Base-by-base conservation (phyloP, 768 basidiomycete genomes). In the Pleurotus giganteus region DNA sequence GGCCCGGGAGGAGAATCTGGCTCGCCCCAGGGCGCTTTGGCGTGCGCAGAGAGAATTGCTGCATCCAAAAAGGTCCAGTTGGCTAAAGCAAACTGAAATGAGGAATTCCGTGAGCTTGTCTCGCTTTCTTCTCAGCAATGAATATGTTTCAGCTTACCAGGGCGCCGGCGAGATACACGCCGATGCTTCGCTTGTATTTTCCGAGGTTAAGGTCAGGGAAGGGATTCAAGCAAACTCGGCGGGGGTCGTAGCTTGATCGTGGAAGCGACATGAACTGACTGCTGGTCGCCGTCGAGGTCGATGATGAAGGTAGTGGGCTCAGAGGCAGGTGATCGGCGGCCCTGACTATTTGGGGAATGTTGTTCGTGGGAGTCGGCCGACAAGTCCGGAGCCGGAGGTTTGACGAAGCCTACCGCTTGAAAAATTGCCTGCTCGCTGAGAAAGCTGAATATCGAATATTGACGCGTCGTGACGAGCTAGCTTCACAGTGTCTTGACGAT, bases 41-140 rank as follows among this genome's bases (percentile, higher is more conserved):
- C 91, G 63, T 96, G 91, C 2, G 89, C 84, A 8, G 94, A 97
- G 36, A 94, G 79, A 52, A 98, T 86, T 19, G 88, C 86, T 11
- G 97, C 96, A 63, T 98, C 96, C 54, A 98, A 75, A 72, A 99
- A 94, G 3, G 89, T 81, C 94, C 96, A 98, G 69, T 91, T 92
- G 24, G 93, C 95, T 17, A 98, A 74, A 0, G 94, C 91, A 69
- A 98, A 98, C 95, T 95, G 65, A n/a, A 45, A 44, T 27, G n/a
- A 27, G 1, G 7, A 47, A 15, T n/a, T n/a, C 28, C 11, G 21
- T 15, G 4, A 13, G 23, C 23, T 19, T 19, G 15, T 5, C 21
- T 19, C 24, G 27, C 15, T 24, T 9, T 4, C 21, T 7, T 26
- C n/a, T 11, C 27, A 15, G 6, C n/a, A 15, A 34, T 45, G 50